These are phyloP conservation scores for Coemansia sp. DNA, from an alignment of 192 early-diverging fungal species.

Conservation along the genomic window DNA sequence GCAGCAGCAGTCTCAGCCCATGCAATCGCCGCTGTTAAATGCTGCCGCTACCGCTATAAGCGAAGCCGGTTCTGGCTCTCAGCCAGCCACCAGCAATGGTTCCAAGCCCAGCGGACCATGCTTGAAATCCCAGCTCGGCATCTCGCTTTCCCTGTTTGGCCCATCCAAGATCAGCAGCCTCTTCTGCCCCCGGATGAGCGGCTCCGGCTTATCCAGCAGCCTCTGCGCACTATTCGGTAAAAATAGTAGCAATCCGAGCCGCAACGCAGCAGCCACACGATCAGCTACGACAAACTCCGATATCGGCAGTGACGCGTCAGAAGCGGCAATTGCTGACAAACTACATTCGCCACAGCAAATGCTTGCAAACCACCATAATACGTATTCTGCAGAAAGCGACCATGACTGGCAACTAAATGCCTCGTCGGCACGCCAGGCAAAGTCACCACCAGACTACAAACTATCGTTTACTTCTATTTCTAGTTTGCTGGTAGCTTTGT, in stretches of 20 bases:
- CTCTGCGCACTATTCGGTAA: constrained; percentile 37
- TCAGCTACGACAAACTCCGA: neutral
- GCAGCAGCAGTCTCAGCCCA: neutral
- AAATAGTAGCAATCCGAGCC: neutral
- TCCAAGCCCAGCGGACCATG: neutral
- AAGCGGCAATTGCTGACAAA: neutral
- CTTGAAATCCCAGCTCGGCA: neutral
- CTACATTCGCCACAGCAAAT: neutral
- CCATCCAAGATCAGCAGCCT: neutral
- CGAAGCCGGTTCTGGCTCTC: neutral
- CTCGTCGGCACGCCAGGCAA: neutral
- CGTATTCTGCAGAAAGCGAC: neutral
- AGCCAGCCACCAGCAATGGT: neutral
- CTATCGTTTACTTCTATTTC: constrained; percentile 39
- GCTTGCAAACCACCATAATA: neutral
- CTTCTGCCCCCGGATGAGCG: neutral
- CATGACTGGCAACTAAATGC: neutral
- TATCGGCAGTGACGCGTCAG: neutral
- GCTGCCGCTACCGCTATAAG: neutral
- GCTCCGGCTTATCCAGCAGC: constrained; percentile 27
- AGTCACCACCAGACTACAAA: constrained; percentile 17
- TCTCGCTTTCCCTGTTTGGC: neutral
- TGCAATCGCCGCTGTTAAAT: neutral
- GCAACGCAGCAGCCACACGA: neutral
- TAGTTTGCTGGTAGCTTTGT: constrained; percentile 26